Conservation (phyloP, 306 rosid species). For the Benincasa hispida region DNA sequence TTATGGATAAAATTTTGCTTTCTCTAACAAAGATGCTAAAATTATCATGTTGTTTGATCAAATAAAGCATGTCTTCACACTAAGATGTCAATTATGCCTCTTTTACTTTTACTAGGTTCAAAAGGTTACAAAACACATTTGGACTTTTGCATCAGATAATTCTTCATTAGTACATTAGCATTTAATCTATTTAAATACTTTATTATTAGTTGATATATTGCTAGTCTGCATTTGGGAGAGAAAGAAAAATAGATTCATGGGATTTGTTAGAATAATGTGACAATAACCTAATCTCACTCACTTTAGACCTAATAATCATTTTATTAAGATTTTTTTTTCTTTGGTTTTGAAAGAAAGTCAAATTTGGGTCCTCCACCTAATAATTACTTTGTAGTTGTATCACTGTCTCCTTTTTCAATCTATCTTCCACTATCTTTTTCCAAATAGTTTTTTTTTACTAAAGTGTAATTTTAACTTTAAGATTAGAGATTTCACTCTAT, state of each 20-base stretch:
- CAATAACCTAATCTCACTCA: background rate
- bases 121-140: background rate
- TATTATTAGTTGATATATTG: background rate
- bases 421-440: background rate
- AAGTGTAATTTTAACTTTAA: no score
- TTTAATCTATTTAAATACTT: background rate
- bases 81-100: background rate
- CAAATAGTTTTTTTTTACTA: no score
- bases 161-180: background rate
- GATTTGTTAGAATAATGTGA: background rate
- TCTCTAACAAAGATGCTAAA: background rate
- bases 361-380: background rate
- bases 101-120: background rate
- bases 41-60: background rate
- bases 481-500: no score
- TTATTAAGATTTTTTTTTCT: background rate
- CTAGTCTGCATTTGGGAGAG: background rate
- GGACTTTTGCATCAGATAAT: background rate
- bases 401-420: background rate
- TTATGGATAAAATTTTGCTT: background rate
- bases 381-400: background rate
- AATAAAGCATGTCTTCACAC: background rate
- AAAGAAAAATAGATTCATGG: background rate
- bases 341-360: background rate
- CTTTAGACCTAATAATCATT: slow-evolving; percentile 4